phyloP scores from a whole-genome alignment of 805 yeast species.

The Zygosaccharomyces bailii region DNA sequence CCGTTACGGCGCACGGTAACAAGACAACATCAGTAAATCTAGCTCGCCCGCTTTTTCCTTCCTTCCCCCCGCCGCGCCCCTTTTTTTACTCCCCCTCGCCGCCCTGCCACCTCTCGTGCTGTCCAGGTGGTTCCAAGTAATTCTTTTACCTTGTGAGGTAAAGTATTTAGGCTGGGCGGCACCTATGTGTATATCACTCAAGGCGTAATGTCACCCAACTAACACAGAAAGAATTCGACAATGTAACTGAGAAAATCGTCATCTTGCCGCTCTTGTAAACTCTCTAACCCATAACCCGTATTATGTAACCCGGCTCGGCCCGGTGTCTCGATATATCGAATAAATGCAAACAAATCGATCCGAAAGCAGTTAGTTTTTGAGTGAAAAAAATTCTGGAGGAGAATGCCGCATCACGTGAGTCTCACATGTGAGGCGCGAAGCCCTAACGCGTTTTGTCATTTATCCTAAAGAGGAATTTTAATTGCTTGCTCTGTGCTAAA shows the following conservation, averaged over 20 bases:
- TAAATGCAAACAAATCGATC: not conserved
- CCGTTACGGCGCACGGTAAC: constrained; percentile 1
- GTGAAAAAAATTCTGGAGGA: not conserved
- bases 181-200: not conserved
- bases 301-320: not conserved
- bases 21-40: not conserved
- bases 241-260: not conserved
- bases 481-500: not conserved
- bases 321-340: not conserved
- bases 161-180: constrained; percentile 6
- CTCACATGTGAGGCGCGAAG: not conserved
- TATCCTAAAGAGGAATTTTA: not conserved
- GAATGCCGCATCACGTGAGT: not conserved
- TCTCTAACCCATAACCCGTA: not conserved
- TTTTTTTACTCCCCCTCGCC: not conserved
- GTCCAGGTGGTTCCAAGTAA: not conserved
- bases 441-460: not conserved
- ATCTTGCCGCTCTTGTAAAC: no score
- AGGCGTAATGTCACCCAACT: not conserved
- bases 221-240: not conserved
- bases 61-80: constrained; percentile 1
- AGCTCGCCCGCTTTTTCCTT: constrained; percentile 5
- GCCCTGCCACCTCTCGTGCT: not conserved
- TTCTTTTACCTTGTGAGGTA: not conserved
- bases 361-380: not conserved